Evolutionary conservation across 1,284 basidiomycete species (phyloP).

Genomic region (Ustilago trichophora): DNA sequence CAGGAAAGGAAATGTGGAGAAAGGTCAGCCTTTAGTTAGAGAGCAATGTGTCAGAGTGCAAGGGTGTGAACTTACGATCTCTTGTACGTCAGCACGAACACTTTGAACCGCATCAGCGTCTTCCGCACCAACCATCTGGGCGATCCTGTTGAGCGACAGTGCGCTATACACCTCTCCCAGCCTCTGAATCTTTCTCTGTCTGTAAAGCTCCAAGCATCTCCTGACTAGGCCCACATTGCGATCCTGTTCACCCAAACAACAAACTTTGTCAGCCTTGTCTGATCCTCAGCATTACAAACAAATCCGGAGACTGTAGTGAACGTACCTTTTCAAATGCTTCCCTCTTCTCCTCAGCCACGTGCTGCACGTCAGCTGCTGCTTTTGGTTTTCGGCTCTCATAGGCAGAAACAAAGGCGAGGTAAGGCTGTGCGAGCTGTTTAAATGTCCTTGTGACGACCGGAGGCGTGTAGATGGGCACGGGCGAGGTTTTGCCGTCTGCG

Average conservation of each 20-base stretch:
- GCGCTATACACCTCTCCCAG: conserved; percentile 81
- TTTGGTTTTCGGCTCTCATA: conserved; percentile 22
- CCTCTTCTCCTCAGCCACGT: conserved; percentile 18
- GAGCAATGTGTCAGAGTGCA: too few relatives aligned
- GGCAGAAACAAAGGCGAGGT: conserved; percentile 16
- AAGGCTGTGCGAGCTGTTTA: conserved; percentile 25
- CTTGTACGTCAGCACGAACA: conserved; percentile 73
- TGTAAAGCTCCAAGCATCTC: conserved; percentile 75
- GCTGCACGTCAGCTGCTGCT: conserved; percentile 2
- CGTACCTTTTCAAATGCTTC: conserved; percentile 27
- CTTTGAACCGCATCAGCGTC: conserved; percentile 70
- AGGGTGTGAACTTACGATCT: conserved; percentile 73
- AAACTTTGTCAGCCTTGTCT: too few relatives aligned
- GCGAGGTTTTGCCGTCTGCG: conserved; percentile 71
- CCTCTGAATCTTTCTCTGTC: conserved; percentile 78
- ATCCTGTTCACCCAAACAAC: too few relatives aligned
- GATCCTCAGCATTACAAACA: too few relatives aligned
- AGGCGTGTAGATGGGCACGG: conserved; percentile 30
- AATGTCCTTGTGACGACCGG: conserved; percentile 19
- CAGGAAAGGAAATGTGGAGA: too few relatives aligned
- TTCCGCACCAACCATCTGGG: conserved; percentile 70
- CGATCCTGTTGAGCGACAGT: conserved; percentile 77
- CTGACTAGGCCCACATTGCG: conserved; percentile 76
- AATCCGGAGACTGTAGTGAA: too few relatives aligned
- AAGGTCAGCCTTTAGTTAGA: too few relatives aligned